Conservation (phyloP, 1,139 yeast species). For the Arxiozyma bovina region DNA sequence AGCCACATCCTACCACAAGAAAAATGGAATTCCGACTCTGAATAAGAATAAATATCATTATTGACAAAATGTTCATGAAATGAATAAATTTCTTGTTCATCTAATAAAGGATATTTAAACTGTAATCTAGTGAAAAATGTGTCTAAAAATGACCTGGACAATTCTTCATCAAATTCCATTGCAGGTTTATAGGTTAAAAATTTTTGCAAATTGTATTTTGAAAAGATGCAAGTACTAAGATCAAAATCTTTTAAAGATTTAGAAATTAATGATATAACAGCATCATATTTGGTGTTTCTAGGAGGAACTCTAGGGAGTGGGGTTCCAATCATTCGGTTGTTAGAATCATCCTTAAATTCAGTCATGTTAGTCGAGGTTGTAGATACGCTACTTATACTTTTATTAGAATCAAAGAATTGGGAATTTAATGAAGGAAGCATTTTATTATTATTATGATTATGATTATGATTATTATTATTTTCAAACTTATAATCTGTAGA, state of each 20-base stretch:
- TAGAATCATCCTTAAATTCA: not conserved
- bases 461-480: not conserved
- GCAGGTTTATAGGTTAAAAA: slow-evolving; percentile 39
- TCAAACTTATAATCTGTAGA: not conserved
- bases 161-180: slow-evolving; percentile 38
- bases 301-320: not conserved
- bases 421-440: slow-evolving; percentile 2
- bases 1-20: slow-evolving; percentile 44
- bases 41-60: slow-evolving; percentile 28
- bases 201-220: slow-evolving; percentile 37
- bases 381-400: not conserved
- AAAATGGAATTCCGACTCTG: slow-evolving; percentile 38
- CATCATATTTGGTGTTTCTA: not conserved
- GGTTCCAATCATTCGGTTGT: not conserved
- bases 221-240: slow-evolving; percentile 34
- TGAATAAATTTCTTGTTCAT: slow-evolving; percentile 38
- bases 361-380: not conserved
- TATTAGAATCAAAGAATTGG: not conserved
- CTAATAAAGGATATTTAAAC: slow-evolving; percentile 42
- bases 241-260: slow-evolving; percentile 33
- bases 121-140: slow-evolving; percentile 44
- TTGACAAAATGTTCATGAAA: slow-evolving; percentile 39
- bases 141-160: slow-evolving; percentile 39
- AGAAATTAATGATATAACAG: not conserved
- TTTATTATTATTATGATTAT: not conserved